These are phyloP conservation scores for Cunninghamia lanceolata DNA, from an alignment of 75 land plant genomes.

Conservation along the genomic window DNA sequence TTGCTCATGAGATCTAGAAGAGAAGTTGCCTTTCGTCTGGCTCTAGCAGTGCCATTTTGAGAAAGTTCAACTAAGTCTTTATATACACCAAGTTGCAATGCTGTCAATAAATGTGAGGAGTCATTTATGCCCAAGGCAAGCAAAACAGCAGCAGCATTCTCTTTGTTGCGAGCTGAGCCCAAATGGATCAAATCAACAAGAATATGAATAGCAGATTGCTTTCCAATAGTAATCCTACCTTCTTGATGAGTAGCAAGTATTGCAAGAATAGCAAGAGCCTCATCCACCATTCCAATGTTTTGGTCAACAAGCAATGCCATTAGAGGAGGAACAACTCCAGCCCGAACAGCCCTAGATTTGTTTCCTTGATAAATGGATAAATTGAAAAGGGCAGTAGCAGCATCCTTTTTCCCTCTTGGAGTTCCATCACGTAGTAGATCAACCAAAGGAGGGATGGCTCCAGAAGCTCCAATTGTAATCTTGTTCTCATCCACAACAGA, in stretches of 20 bases:
- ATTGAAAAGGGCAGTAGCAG: constrained; percentile 90
- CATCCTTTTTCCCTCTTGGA: constrained; percentile 88
- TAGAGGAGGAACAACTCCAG: constrained; percentile 71
- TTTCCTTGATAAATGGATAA: constrained; percentile 82
- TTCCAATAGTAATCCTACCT: constrained; percentile 64
- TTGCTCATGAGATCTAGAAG: constrained; percentile 2
- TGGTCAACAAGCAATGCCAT: constrained; percentile 64
- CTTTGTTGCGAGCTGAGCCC: constrained; percentile 67
- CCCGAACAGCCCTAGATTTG: constrained; percentile 71
- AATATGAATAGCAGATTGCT: constrained; percentile 48
- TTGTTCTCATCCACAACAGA: constrained; percentile 86
- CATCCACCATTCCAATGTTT: constrained; percentile 83
- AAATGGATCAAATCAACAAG: constrained; percentile 58
- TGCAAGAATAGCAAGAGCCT: constrained; percentile 80
- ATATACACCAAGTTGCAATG: constrained; percentile 26
- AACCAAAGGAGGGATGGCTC: constrained; percentile 80
- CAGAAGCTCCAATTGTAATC: constrained; percentile 71
- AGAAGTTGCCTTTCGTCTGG: constrained; percentile 4
- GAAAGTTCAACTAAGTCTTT: constrained; percentile 8
- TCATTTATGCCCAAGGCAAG: constrained; percentile 40
- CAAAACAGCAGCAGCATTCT: constrained; percentile 38
- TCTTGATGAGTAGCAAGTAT: constrained; percentile 84
- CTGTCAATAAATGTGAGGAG: constrained; percentile 23
- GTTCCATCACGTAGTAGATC: constrained; percentile 67
- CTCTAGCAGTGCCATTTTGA: constrained; percentile 9